Evolutionary conservation across 2,329 filamentous ascomycete species (phyloP).

Genomic region (Diaporthe humulicola): DNA sequence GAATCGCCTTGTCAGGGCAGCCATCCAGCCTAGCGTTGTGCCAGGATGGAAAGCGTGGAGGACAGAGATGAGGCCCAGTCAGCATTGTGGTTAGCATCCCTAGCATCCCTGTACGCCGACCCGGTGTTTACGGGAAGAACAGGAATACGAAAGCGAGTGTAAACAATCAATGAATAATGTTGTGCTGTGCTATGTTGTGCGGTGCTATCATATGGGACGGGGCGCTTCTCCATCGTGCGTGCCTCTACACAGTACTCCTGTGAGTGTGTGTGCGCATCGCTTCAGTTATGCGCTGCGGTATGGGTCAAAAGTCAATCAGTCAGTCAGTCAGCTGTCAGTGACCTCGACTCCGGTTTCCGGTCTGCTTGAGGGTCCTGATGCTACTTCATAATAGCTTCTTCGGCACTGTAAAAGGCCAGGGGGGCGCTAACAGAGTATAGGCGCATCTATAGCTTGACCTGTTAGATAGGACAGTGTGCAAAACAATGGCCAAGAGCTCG

Average conservation of each 20-base stretch:
- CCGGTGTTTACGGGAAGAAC: neutral
- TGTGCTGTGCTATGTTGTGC: neutral
- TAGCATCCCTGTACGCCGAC: neutral
- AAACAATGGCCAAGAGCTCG: neutral
- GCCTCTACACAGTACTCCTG: neutral
- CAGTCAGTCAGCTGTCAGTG: neutral
- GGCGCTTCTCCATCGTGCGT: neutral
- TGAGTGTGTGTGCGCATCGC: neutral
- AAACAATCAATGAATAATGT: neutral
- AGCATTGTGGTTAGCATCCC: neutral
- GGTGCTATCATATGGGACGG: neutral
- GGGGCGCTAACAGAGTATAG: neutral
- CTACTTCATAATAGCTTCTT: neutral
- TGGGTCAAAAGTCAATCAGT: neutral
- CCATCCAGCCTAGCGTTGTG: neutral
- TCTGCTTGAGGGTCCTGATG: constrained; percentile 16
- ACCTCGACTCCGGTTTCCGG: constrained; percentile 25
- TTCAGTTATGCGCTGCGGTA: too few relatives aligned
- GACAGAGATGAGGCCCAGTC: neutral
- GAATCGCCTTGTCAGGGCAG: constrained; percentile 21
- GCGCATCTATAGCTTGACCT: accelerated
- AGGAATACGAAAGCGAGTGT: constrained; percentile 18
- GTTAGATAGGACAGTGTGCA: neutral
- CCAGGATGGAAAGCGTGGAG: neutral
- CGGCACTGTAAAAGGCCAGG: neutral